Evolutionary conservation across 805 yeast species (phyloP), one percentile per base, ranked within the genome.

Genomic region (Kodamaea hsintzibuensis): DNA sequence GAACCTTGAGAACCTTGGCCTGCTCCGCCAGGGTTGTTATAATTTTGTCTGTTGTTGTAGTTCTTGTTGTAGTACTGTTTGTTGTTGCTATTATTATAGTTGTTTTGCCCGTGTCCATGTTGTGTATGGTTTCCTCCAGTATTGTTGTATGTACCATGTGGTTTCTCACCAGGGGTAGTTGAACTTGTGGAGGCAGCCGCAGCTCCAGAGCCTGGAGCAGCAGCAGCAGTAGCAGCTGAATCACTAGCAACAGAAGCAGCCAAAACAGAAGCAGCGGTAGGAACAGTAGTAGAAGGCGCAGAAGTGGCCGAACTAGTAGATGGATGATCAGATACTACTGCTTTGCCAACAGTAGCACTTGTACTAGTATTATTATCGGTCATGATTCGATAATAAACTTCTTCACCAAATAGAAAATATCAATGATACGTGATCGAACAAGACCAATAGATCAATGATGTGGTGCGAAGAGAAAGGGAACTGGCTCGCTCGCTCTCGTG

Each of bases 21-120:
- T 8, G 35, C 35, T 8, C 13, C 13, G 13, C 13, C 35, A 30
- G 35, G 13, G 35, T 49, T 56, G 55, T 60, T 55, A 58, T 59
- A 50, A 52, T 51, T 38, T 42, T 53, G 55, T 35, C 53, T 56
- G 35, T 30, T 49, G 56, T 59, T 61, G 49, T 60, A 56, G 44
- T 55, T 54, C 52, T 60, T 60, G 53, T 61, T 59, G 55, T 62
- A 60, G 55, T 52, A 49, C 42, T 55, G 47, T 38, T 55, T 49
- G 43, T 40, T 42, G 47, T 45, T n/a, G n/a, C n/a, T n/a, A n/a
- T n/a, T n/a, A n/a, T n/a, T 49, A 47, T 59, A 56, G 19, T 49
- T 25, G 49, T 52, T 22, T 37, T 47, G 55, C 8, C 35, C 35
- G 42, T 47, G 55, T 30, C 35, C 35, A 12, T 30, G 35, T 12